Percentiles rank a stretch among this genome's conserved stretches.
Conservation (phyloP, 164 flowering plant species). For the Tinospora cordifolia region DNA sequence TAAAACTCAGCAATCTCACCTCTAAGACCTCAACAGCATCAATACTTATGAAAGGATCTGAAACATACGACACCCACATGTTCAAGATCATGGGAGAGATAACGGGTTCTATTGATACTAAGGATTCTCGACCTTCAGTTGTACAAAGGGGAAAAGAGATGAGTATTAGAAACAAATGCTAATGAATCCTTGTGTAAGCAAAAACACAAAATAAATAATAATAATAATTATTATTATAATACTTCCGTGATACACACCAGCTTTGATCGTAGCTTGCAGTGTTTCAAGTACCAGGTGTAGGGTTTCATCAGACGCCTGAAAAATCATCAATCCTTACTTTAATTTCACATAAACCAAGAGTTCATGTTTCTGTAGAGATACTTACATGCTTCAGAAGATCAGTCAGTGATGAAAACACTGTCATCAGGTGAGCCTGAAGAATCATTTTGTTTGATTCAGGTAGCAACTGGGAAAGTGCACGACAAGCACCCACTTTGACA, state of each 20-base stretch:
- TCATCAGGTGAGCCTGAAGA: slow-evolving; percentile 47
- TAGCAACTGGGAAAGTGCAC: slow-evolving; percentile 70
- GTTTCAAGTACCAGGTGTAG: slow-evolving; percentile 90
- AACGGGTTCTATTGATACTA: slow-evolving; percentile 52
- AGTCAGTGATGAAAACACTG: slow-evolving; percentile 62
- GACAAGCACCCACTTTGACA: slow-evolving; percentile 91
- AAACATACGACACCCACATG: slow-evolving; percentile 71
- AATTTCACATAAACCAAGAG: neutral
- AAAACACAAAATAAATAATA: no score
- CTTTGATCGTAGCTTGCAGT: slow-evolving; percentile 62
- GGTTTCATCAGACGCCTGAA: slow-evolving; percentile 87
- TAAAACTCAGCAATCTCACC: slow-evolving; percentile 31
- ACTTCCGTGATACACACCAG: slow-evolving; percentile 39
- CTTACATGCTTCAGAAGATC: slow-evolving; percentile 77
- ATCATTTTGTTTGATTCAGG: slow-evolving; percentile 47
- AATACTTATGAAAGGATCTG: slow-evolving; percentile 86
- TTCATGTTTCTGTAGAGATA: neutral
- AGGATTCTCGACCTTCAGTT: slow-evolving; percentile 50
- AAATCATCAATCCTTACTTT: slow-evolving; percentile 10
- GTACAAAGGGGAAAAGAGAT: slow-evolving; percentile 11
- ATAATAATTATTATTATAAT: no score
- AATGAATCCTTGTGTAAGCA: neutral
- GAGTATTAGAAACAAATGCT: slow-evolving; percentile 3
- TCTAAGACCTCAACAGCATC: slow-evolving; percentile 86
- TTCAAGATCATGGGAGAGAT: slow-evolving; percentile 73